Percentiles rank a stretch among this genome's conserved stretches.
These are phyloP conservation scores for Klebsormidium nitens DNA, from an alignment of 139 green algal species.

Conservation along the genomic window DNA sequence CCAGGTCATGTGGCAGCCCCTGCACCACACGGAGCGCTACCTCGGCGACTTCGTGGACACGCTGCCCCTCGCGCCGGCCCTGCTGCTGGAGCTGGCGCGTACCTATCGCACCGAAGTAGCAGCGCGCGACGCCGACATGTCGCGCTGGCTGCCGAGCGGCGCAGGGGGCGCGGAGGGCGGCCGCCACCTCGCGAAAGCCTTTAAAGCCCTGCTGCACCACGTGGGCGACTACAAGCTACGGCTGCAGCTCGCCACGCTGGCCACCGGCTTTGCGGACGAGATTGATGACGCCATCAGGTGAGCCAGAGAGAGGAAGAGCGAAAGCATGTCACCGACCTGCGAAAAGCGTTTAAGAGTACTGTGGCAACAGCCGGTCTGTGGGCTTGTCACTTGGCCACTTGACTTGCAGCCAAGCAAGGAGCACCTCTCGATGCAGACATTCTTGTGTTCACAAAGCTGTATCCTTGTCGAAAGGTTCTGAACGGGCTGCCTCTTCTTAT, in stretches of 20 bases:
- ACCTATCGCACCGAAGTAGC: slow-evolving; percentile 17
- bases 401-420: too few relatives aligned
- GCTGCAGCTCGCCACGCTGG: slow-evolving; percentile 25
- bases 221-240: slow-evolving; percentile 9
- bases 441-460: too few relatives aligned
- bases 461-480: too few relatives aligned
- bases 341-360: too few relatives aligned
- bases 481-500: too few relatives aligned
- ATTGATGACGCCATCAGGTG: slow-evolving; percentile 18
- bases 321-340: too few relatives aligned
- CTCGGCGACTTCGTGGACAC: slow-evolving; percentile 11
- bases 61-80: slow-evolving; percentile 7
- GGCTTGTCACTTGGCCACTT: too few relatives aligned
- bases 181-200: neutral
- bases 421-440: too few relatives aligned
- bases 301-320: too few relatives aligned
- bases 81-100: slow-evolving; percentile 21
- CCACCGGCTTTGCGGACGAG: slow-evolving; percentile 12
- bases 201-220: slow-evolving; percentile 10
- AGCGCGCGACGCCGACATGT: neutral
- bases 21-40: neutral
- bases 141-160: neutral
- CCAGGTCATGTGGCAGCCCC: too few relatives aligned
- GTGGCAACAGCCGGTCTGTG: too few relatives aligned
- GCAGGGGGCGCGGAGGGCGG: neutral